Base-by-base conservation (phyloP, 1,284 basidiomycete genomes). In the Sporisorium sorghi region DNA sequence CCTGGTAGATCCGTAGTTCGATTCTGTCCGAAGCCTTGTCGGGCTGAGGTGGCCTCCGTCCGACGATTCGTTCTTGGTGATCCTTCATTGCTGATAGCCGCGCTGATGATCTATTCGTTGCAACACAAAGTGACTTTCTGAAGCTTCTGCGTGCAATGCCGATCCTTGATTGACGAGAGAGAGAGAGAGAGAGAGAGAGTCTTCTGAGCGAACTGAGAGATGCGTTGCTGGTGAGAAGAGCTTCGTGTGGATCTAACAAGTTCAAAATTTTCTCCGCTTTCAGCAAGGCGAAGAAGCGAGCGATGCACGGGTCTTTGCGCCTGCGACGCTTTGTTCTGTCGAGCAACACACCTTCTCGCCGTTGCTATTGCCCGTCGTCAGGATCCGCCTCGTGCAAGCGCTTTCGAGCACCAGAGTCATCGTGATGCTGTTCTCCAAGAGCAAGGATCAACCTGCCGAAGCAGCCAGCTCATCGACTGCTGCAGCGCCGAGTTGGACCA, bases 391-490 rank as follows among this genome's bases (percentile, higher is more conserved):
- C 44, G 28, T n/a, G 17, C 44, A 30, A 17, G 17, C 17, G 8
- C 4, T 11, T 10, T 12, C n/a, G 46, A 11, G 9, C 8, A n/a
- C 15, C 3, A 9, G n/a, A 9, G 4, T 5, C 26, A 30, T 17
- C 26, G n/a, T 9, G 6, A 73, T 73, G 71, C 54, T 68, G 32
- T 69, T 65, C 49, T 65, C 61, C 5, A 57, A 37, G 24, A 39
- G 43, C 33, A 58, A 62, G 35, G 52, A 66, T 3, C 33, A 61
- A 33, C 10, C 58, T 33, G 17, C 21, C 8, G 28, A 53, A 39
- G 58, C 62, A 28, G 32, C 49, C 2, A 28, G 40, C 46, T 33
- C 68, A 26, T 54, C 63, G 33, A 32, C 55, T 15, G 35, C 54
- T 9, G 47, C 60, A 8, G 28, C 60, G 35, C 48, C 60, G 7